phyloP scores from a whole-genome alignment of 805 yeast genomes.

The Spathaspora passalidarum region DNA sequence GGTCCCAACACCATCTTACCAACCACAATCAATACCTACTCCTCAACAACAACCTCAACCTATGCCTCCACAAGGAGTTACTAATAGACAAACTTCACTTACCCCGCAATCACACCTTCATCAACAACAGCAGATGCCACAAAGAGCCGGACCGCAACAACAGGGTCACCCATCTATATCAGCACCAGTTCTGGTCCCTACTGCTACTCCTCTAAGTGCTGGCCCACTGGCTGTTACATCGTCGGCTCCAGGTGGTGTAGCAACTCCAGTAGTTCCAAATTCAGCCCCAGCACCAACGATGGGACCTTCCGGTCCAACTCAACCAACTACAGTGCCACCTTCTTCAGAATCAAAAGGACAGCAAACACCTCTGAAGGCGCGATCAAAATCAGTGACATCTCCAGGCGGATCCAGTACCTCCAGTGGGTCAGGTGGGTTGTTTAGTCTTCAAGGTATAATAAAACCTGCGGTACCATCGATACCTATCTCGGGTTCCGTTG shows the following conservation, averaged over 20 bases:
- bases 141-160: not conserved
- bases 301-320: not conserved
- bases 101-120: conserved; percentile 8
- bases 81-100: conserved; percentile 8
- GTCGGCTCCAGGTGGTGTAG: not conserved
- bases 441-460: conserved; percentile 34
- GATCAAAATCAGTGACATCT: conserved; percentile 4
- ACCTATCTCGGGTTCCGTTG: conserved; percentile 67
- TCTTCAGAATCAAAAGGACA: conserved; percentile 3
- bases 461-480: conserved; percentile 62
- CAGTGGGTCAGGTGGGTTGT: conserved; percentile 16
- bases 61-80: not conserved
- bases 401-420: conserved; percentile 8
- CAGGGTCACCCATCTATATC: not conserved
- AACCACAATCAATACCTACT: not conserved
- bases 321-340: not conserved
- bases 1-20: conserved; percentile 2
- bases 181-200: not conserved
- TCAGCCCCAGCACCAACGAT: conserved; percentile 1
- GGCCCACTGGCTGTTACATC: not conserved
- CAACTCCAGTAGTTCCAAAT: not conserved
- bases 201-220: not conserved
- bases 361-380: conserved; percentile 1
- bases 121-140: conserved; percentile 5
- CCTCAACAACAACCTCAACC: conserved; percentile 1